These are phyloP conservation scores for Penicillium decumbens DNA, from an alignment of 2,329 filamentous ascomycete genomes.

Conservation along the genomic window DNA sequence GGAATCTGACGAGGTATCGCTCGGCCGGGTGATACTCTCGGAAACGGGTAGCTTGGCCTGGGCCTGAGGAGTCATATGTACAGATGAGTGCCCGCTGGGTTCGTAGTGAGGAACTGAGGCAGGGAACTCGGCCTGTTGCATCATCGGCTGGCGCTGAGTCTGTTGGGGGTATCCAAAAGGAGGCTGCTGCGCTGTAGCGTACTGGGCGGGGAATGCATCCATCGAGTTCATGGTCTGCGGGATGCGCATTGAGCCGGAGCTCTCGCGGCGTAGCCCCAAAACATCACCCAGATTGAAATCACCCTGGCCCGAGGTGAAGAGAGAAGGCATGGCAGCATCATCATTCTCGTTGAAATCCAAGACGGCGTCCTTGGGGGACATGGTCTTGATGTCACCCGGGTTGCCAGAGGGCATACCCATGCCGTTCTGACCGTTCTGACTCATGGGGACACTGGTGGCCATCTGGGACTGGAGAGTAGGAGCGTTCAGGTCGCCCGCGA, in stretches of 20 bases:
- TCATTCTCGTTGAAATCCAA: slow-evolving; percentile 75
- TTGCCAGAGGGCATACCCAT: slow-evolving; percentile 28
- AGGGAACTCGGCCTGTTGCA: slow-evolving; percentile 54
- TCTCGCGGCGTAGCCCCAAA: slow-evolving; percentile 37
- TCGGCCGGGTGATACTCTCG: slow-evolving; percentile 51
- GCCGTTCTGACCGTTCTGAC: slow-evolving; percentile 14
- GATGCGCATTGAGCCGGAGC: slow-evolving; percentile 33
- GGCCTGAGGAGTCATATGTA: slow-evolving; percentile 34
- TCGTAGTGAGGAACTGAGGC: slow-evolving; percentile 59
- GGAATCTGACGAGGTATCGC: slow-evolving; percentile 64
- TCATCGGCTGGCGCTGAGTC: slow-evolving; percentile 29
- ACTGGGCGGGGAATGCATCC: slow-evolving; percentile 41
- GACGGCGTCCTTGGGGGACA: slow-evolving; percentile 88
- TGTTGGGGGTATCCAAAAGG: slow-evolving; percentile 47
- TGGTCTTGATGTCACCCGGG: slow-evolving; percentile 64
- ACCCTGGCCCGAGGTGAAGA: slow-evolving; percentile 63
- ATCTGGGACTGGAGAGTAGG: slow-evolving; percentile 40
- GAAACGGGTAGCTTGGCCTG: slow-evolving; percentile 32
- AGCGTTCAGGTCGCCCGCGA: slow-evolving; percentile 47
- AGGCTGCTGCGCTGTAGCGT: slow-evolving; percentile 43
- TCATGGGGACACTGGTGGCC: slow-evolving; percentile 34
- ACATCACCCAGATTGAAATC: slow-evolving; percentile 49
- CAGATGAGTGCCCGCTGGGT: slow-evolving; percentile 46
- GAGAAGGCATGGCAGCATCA: slow-evolving; percentile 59
- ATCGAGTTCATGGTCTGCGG: slow-evolving; percentile 37